Percentiles rank a stretch among this genome's conserved stretches.
Conservation (phyloP, 2,329 filamentous ascomycete genomes). For the Cryphonectria carpinicola region DNA sequence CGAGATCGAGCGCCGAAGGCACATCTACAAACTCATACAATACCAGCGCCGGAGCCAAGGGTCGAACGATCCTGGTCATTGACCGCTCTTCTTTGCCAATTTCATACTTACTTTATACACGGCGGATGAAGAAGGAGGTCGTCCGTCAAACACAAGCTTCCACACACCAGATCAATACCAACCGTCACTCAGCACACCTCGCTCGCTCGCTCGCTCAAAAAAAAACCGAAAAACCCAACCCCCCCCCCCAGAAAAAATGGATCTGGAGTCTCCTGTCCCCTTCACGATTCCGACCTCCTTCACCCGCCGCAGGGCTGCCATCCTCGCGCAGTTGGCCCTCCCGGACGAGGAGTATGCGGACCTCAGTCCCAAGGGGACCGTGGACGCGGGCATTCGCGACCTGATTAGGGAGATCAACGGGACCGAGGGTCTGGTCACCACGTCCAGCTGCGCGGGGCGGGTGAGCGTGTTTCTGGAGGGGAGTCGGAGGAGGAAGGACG, state of each 20-base stretch:
- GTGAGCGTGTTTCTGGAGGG: conserved; percentile 90
- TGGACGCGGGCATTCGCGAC: conserved; percentile 77
- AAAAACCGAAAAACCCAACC: too few relatives aligned
- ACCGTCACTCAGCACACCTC: too few relatives aligned
- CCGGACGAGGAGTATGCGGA: conserved; percentile 77
- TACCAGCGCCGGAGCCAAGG: not conserved
- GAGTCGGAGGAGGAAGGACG: conserved; percentile 45
- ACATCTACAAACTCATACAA: not conserved
- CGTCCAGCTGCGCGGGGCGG: conserved; percentile 88
- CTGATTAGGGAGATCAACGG: conserved; percentile 80
- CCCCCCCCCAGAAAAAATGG: too few relatives aligned
- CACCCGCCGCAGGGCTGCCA: conserved; percentile 68
- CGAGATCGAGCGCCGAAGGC: not conserved
- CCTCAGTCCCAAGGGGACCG: conserved; percentile 83
- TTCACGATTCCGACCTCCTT: conserved; percentile 46
- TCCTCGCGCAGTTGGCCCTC: conserved; percentile 70
- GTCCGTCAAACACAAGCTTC: not conserved
- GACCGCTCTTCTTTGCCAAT: not conserved
- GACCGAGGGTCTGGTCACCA: conserved; percentile 79
- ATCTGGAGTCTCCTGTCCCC: not conserved
- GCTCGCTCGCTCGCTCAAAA: not conserved
- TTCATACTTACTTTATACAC: not conserved
- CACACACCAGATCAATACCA: not conserved
- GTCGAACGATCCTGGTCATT: not conserved
- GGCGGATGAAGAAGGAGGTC: not conserved